Evolutionary conservation across 2,329 filamentous ascomycete genomes (phyloP), one percentile per base, ranked within the genome.

Genomic region (Xylaria multiplex): DNA sequence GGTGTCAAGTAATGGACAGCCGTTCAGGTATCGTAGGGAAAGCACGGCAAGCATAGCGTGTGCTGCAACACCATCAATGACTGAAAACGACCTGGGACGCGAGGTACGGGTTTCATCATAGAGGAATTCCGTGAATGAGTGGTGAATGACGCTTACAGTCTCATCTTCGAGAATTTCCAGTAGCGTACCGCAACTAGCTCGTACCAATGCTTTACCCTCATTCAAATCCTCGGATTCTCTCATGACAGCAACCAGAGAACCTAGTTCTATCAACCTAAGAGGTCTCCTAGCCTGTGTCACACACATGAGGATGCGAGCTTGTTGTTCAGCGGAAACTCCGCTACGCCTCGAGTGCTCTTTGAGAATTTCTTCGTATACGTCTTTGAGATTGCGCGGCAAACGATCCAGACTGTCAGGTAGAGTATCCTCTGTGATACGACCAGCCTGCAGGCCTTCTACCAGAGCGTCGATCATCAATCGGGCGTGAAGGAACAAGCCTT

Each of bases 401-500:
- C 27, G 27, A 35, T 79, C 76, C 5, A 83, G 68, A 59, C 78
- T 75, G 1, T 37, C 56, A 3, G 82, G 81, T 0, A 84, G 73
- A 6, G 40, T 42, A 19, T 71, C 43, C 24, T 82, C 64, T 3
- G 79, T 70, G 2, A 67, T 32, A n/a, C 62, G 11, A 11, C 77
- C 49, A 22, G 75, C 60, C 19, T 73, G 73, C 16, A 70, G 70
- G 1, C 69, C 66, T n/a, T 72, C 66, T 9, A 77, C 69, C 32
- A 79, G 74, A 19, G 78, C 72, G 22, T 83, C 81, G 75, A 82
- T 78, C 8, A 79, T 78, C 2, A 84, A 76, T 46, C 77, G 78
- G 1, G 81, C 81, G 64, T 82, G 82, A 4, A 84, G 74, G 62
- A 84, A 84, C 1, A 83, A 69, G 0, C 81, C 81, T n/a, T 80